Base-by-base conservation (phyloP, 768 basidiomycete genomes). In the Hypsizygus marmoreus region DNA sequence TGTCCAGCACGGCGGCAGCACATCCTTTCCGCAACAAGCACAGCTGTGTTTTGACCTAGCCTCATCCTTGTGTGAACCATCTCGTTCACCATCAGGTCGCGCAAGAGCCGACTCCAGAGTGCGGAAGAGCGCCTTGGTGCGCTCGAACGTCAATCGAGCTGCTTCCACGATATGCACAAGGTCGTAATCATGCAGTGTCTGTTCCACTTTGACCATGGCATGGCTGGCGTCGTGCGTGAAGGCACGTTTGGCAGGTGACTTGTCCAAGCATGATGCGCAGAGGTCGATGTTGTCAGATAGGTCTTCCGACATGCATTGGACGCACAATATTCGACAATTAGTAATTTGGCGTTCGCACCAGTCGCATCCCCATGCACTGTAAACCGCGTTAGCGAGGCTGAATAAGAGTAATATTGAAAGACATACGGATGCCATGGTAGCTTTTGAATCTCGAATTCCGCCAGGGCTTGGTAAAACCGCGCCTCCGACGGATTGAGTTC, bases 391-490 rank as follows among this genome's bases (percentile, higher is more conserved):
- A 39, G 25, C 14, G 12, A 12, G 11, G 17, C 14, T 37, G 14
- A 9, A 3, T 22, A 10, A 2, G 3, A 33, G 22, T 13, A 17
- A 24, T 17, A 11, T 13, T 13, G 43, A 20, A 14, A 12, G 12
- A 57, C 69, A 28, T 53, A 68, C 68, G 65, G 64, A 50, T 67
- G 66, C 58, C 62, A 67, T n/a, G 66, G 64, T 9, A 66, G 53
- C 41, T 67, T 65, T 24, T 63, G 61, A 17, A 64, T 64, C 45
- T 66, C 59, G 35, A 66, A 66, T n/a, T 63, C 54, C 22, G 61
- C 61, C 8, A 68, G 42, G 0, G 67, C 63, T 31, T 64, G 61
- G 45, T 66, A 70, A 38, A 70, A 65, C 9, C 68, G 54, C 24
- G 68, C 65, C 37, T 68, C 61, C 12, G 62, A 62, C 16, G 67